Base-by-base conservation (phyloP, 176 grass and related monocot genomes). In the Oryza officinalis region DNA sequence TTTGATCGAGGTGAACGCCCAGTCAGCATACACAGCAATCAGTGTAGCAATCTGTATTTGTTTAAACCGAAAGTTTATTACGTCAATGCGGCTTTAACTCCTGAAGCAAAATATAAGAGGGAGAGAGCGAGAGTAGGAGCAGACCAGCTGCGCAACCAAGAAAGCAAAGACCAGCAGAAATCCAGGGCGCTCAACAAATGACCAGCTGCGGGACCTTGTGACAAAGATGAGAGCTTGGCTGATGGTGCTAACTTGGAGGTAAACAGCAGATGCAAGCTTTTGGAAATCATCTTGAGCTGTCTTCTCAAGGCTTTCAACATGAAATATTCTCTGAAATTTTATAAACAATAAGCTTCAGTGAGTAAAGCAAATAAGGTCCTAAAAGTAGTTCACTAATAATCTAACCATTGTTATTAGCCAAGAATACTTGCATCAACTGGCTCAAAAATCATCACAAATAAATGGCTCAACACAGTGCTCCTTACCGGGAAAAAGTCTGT, bases 171-270 rank as follows among this genome's bases (percentile, higher is more conserved):
- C 75, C 27, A 94, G 83, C 44, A 94, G 71, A 54, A 86, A 83
- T 30, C 92, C 92, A 27, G 92, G 88, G 10, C 92, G 79, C 83
- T 94, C 92, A 10, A 77, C 31, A 63, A 94, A 94, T 40, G 92
- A 94, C 92, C 88, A 94, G 84, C 92, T 90, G 30, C 88, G 88
- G 1, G 92, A 94, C 50, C 91, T 76, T 47, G 91, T 93, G 37
- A 93, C 88, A 27, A 93, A 93, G 50, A 93, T 93, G 30, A 93
- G 88, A 17, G 91, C 91, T 85, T 93, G 91, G 68, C 91, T 93
- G 69, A 93, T 88, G 70, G 88, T 93, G 82, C 88, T 90, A 25
- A 93, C 91, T 93, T 93, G 91, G 4, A 93, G 91, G 59, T 93
- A 93, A 33, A 93, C 13, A 27, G 91, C 91, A 80, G 91, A 60